A percentile compares a stretch with the other conserved stretches of the same genome.
Conservation (phyloP, 2,329 filamentous ascomycete genomes). For the Hypocreales sp. region DNA sequence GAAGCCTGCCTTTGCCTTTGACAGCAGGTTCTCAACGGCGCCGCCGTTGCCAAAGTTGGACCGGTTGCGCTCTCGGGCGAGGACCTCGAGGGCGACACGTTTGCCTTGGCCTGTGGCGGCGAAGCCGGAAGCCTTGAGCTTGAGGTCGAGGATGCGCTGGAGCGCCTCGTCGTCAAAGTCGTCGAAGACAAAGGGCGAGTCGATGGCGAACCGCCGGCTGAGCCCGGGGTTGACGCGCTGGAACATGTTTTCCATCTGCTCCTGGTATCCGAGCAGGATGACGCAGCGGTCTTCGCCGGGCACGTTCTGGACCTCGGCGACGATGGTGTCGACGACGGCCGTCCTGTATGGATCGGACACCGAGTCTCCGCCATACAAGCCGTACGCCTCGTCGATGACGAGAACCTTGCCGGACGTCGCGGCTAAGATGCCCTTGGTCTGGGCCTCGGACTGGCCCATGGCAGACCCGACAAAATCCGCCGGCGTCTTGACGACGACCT, state of each 20-base stretch:
- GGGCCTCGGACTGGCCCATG: slow-evolving; percentile 52
- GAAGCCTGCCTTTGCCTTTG: slow-evolving; percentile 32
- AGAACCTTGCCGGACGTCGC: slow-evolving; percentile 57
- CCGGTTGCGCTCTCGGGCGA: slow-evolving; percentile 44
- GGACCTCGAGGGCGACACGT: slow-evolving; percentile 39
- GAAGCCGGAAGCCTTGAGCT: slow-evolving; percentile 42
- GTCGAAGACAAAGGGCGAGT: slow-evolving; percentile 50
- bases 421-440: slow-evolving; percentile 57
- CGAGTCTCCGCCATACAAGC: slow-evolving; percentile 29
- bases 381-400: slow-evolving; percentile 69
- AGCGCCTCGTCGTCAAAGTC: slow-evolving; percentile 49
- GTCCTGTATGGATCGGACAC: slow-evolving; percentile 32
- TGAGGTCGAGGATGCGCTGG: slow-evolving; percentile 42
- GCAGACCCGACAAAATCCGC: slow-evolving; percentile 53
- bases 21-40: slow-evolving; percentile 52
- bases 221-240: slow-evolving; percentile 60
- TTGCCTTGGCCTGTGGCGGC: slow-evolving; percentile 33
- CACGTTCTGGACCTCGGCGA: slow-evolving; percentile 54
- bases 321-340: slow-evolving; percentile 58
- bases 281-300: slow-evolving; percentile 61
- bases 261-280: slow-evolving; percentile 53
- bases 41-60: slow-evolving; percentile 64
- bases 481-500: slow-evolving; percentile 59
- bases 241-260: slow-evolving; percentile 57
- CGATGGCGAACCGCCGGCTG: slow-evolving; percentile 46